Evolutionary conservation across 2,329 filamentous ascomycete species (phyloP).

Genomic region (Cryphonectria carpinicola): DNA sequence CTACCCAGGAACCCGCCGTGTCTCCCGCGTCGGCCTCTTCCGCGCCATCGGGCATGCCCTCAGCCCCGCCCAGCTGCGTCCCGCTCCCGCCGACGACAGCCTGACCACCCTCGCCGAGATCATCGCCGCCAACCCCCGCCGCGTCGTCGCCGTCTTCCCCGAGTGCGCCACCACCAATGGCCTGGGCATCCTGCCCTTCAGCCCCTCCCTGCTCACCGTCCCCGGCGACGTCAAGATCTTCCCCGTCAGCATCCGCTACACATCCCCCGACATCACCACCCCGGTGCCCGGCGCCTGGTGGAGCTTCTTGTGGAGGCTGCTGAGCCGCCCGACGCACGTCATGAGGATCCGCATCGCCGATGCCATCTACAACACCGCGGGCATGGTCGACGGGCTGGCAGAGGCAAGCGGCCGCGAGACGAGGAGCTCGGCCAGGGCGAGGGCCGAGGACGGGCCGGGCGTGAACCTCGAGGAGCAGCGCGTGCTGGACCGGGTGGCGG

Average conservation of each 20-base stretch:
- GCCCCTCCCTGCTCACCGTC: slow-evolving; percentile 72
- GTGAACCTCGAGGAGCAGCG: slow-evolving; percentile 63
- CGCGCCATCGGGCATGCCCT: slow-evolving; percentile 77
- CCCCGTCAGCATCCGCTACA: slow-evolving; percentile 87
- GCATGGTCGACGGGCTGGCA: slow-evolving; percentile 40
- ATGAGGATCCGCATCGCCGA: slow-evolving; percentile 91
- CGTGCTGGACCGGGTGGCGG: slow-evolving; percentile 78
- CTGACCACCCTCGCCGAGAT: slow-evolving; percentile 68
- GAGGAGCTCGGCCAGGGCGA: slow-evolving; percentile 37
- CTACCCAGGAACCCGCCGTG: slow-evolving; percentile 73
- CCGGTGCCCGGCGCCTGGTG: slow-evolving; percentile 77
- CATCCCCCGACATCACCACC: slow-evolving; percentile 86
- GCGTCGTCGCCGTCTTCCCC: slow-evolving; percentile 85
- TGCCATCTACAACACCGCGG: slow-evolving; percentile 60
- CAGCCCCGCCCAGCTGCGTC: slow-evolving; percentile 53
- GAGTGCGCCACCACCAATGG: slow-evolving; percentile 96
- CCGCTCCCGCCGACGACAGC: slow-evolving; percentile 48
- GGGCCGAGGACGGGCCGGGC: slow-evolving; percentile 19
- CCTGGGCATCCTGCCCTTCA: slow-evolving; percentile 83
- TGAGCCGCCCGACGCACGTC: slow-evolving; percentile 83
- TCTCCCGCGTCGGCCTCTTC: slow-evolving; percentile 77
- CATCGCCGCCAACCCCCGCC: slow-evolving; percentile 68
- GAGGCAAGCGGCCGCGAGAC: slow-evolving; percentile 34
- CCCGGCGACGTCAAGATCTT: slow-evolving; percentile 77
- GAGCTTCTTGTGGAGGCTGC: slow-evolving; percentile 81